These are phyloP conservation scores for Ceratocystis cacaofunesta DNA, from an alignment of 2,329 filamentous ascomycete genomes.

Conservation along the genomic window DNA sequence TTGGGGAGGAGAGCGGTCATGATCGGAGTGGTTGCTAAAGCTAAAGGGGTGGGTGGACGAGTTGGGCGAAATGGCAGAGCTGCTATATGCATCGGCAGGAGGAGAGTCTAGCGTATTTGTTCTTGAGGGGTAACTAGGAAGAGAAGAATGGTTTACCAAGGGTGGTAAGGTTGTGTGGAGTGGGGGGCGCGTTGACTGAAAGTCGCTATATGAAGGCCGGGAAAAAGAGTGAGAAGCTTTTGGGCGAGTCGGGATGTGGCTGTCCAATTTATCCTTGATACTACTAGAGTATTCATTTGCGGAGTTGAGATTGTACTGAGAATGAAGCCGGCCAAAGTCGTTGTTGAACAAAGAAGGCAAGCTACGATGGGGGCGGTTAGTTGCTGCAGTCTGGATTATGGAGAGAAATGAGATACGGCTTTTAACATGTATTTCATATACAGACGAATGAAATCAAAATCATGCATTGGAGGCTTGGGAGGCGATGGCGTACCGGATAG, in stretches of 20 bases:
- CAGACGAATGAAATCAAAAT: too few relatives aligned
- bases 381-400: conserved; percentile 19
- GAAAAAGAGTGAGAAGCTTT: conserved; percentile 18
- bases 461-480: not conserved
- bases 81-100: conserved; percentile 30
- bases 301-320: conserved; percentile 32
- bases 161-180: conserved; percentile 28
- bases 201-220: conserved; percentile 4
- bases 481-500: conserved; percentile 24
- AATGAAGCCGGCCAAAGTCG: conserved; percentile 37
- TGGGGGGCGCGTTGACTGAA: conserved; percentile 27
- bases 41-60: conserved; percentile 29
- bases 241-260: conserved; percentile 32
- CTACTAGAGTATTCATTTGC: conserved; percentile 35
- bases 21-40: conserved; percentile 27
- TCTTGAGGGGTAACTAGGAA: conserved; percentile 30
- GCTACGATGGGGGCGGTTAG: conserved; percentile 20
- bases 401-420: conserved; percentile 8
- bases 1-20: conserved; percentile 33
- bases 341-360: conserved; percentile 28
- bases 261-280: conserved; percentile 39
- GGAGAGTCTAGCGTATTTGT: conserved; percentile 27
- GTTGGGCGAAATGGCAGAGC: conserved; percentile 35
- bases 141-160: conserved; percentile 27
- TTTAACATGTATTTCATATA: too few relatives aligned